These are phyloP conservation scores for Lotmaria passim DNA, from an alignment of 208 protist species.

Conservation along the genomic window DNA sequence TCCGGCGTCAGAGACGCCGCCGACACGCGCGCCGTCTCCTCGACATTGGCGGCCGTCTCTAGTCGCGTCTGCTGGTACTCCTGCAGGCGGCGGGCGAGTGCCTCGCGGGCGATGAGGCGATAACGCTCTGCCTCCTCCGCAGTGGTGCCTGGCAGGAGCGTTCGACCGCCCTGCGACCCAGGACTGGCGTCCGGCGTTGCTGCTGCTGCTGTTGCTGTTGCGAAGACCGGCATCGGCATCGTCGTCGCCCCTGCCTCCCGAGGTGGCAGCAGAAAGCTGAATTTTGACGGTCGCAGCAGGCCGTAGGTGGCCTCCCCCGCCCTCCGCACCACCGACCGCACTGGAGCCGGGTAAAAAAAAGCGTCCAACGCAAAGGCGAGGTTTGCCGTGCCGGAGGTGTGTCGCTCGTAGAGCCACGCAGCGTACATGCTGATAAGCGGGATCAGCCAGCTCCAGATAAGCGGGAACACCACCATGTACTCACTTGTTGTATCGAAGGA, in stretches of 20 bases:
- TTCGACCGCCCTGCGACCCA: not conserved
- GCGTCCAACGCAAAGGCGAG: slow-evolving; percentile 21
- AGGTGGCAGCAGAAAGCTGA: slow-evolving; percentile 19
- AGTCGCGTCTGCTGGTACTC: slow-evolving; percentile 24
- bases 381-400: slow-evolving; percentile 12
- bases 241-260: slow-evolving; percentile 1
- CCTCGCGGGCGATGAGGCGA: slow-evolving; percentile 67
- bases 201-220: not conserved
- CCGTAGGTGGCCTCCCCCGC: slow-evolving; percentile 3
- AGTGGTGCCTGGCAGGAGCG: slow-evolving; percentile 71
- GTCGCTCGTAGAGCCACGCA: slow-evolving; percentile 37
- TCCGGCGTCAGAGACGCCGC: not conserved
- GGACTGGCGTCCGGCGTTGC: not conserved
- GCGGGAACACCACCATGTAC: not conserved
- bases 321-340: slow-evolving; percentile 18
- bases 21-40: not conserved
- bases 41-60: not conserved
- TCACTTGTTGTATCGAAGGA: no score
- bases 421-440: slow-evolving; percentile 24
- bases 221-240: slow-evolving; percentile 27
- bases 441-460: slow-evolving; percentile 4
- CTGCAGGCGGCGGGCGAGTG: slow-evolving; percentile 59
- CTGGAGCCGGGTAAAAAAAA: slow-evolving; percentile 33
- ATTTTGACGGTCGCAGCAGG: not conserved
- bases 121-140: slow-evolving; percentile 79